Conservation (phyloP, 1,284 basidiomycete genomes). For the Leccinum fuscescens region DNA sequence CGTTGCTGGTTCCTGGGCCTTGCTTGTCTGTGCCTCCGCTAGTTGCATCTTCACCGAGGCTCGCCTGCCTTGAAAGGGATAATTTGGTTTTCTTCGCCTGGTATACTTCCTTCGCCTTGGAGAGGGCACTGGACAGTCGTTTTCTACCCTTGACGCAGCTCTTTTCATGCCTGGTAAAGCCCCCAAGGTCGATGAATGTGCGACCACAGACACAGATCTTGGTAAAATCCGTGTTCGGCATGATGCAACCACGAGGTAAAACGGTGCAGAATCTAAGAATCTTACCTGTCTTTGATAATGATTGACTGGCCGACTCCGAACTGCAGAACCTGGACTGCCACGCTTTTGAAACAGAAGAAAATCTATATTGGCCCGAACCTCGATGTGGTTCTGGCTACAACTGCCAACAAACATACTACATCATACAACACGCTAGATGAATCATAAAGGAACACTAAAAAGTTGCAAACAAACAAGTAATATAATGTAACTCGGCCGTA, state of each 20-base stretch:
- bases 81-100: background rate
- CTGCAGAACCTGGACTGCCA: too few species aligned
- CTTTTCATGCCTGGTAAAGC: background rate
- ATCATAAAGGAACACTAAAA: too few species aligned
- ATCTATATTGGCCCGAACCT: too few species aligned
- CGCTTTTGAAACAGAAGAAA: too few species aligned
- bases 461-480: too few species aligned
- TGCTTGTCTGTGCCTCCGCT: background rate
- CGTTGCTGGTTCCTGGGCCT: background rate
- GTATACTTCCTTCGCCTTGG: background rate
- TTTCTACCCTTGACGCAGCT: background rate
- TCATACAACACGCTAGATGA: too few species aligned
- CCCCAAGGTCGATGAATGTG: background rate
- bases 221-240: background rate
- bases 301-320: too few species aligned
- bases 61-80: background rate
- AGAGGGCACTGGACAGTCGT: background rate
- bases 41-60: background rate
- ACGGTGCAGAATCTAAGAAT: too few species aligned
- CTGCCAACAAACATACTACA: too few species aligned
- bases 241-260: background rate
- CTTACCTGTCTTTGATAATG: too few species aligned
- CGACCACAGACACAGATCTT: background rate
- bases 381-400: too few species aligned
- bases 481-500: too few species aligned